A percentile compares a stretch with the other conserved stretches of the same genome.
Conservation (phyloP, 345 rosid genomes). For the Mallotus nudiflorus region DNA sequence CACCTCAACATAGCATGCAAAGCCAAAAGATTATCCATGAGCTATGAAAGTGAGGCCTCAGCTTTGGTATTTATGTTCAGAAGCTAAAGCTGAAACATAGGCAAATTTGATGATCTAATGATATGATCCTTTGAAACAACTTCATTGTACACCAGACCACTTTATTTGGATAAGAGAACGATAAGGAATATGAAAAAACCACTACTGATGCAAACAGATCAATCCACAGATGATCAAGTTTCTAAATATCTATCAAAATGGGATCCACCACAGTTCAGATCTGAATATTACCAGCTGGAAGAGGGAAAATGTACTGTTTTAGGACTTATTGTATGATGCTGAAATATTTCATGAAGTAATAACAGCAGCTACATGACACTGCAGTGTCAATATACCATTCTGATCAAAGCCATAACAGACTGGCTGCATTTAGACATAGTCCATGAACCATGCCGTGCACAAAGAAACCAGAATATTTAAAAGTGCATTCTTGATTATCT, state of each 20-base stretch:
- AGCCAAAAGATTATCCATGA: background rate
- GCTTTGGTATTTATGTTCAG: background rate
- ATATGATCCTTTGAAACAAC: background rate
- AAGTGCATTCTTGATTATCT: background rate
- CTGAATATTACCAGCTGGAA: background rate
- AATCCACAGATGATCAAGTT: background rate
- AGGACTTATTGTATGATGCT: background rate
- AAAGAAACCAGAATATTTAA: background rate
- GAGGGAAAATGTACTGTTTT: background rate
- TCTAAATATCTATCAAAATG: background rate
- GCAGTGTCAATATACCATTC: background rate
- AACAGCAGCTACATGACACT: background rate
- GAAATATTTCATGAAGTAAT: background rate
- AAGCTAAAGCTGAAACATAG: background rate
- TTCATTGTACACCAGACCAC: background rate
- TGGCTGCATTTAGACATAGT: background rate
- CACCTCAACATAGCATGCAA: background rate
- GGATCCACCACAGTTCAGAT: background rate
- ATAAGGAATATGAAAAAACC: constrained; percentile 2
- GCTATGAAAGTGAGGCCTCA: background rate
- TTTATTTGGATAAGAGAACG: too few species aligned
- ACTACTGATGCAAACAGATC: background rate
- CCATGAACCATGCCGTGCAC: background rate
- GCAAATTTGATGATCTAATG: background rate
- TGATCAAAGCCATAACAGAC: background rate